Evolutionary conservation across 805 yeast genomes (phyloP).

Genomic region (Candida vaughaniae): DNA sequence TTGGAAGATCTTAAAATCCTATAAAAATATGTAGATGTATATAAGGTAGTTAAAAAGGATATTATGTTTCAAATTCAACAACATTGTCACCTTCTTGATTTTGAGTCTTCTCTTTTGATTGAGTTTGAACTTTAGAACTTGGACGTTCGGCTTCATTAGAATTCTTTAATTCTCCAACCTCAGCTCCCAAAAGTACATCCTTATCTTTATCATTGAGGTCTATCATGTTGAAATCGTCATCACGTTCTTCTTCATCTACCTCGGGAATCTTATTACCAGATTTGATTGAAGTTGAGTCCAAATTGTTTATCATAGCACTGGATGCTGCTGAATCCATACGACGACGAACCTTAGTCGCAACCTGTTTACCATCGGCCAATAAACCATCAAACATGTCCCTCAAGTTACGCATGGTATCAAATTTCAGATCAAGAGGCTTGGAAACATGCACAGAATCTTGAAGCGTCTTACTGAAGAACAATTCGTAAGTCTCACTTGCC

Average conservation of each 20-base stretch:
- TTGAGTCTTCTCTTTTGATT: background rate
- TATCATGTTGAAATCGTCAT: conserved; percentile 43
- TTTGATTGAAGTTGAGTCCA: conserved; percentile 14
- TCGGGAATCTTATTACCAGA: conserved; percentile 26
- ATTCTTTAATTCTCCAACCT: conserved; percentile 30
- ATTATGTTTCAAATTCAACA: conserved; percentile 45
- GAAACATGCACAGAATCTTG: conserved; percentile 67
- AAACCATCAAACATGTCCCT: conserved; percentile 89
- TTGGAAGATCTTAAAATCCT: conserved; percentile 26
- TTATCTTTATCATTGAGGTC: conserved; percentile 44
- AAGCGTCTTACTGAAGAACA: conserved; percentile 70
- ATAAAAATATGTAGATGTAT: background rate
- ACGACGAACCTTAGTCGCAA: conserved; percentile 84
- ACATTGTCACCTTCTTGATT: conserved; percentile 22
- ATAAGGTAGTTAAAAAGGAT: background rate
- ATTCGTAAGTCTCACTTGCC: conserved; percentile 91
- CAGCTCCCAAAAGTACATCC: conserved; percentile 50
- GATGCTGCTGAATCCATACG: conserved; percentile 75
- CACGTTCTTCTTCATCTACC: conserved; percentile 46
- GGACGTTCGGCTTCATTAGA: conserved; percentile 1
- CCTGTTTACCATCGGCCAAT: conserved; percentile 88
- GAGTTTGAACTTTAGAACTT: background rate
- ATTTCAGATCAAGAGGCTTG: conserved; percentile 47
- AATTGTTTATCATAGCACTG: conserved; percentile 18
- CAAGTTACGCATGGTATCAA: conserved; percentile 55